Percentiles rank a stretch among this genome's conserved stretches.
Conservation (phyloP, 352 stramenopile genomes). For the Phytophthora colocasiae region DNA sequence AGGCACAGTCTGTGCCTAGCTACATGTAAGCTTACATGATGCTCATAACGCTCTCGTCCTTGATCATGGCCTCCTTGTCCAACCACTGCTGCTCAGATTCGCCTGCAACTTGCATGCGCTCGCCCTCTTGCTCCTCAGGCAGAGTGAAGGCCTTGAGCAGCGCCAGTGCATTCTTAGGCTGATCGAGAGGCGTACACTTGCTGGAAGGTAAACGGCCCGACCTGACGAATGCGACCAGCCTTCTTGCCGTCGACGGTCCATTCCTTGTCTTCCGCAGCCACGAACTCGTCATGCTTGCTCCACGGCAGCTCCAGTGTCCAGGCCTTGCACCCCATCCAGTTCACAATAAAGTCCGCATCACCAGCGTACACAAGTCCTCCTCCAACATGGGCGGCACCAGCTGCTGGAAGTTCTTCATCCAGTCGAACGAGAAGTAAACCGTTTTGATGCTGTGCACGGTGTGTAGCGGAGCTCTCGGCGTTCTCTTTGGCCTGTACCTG, state of each 20-base stretch:
- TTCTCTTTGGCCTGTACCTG: slow-evolving; percentile 54
- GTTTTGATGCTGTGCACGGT: no score
- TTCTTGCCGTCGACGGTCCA: slow-evolving; percentile 72
- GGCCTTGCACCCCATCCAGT: slow-evolving; percentile 97
- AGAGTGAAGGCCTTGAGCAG: slow-evolving; percentile 94
- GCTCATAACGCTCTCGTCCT: slow-evolving; percentile 52
- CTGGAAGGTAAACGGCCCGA: slow-evolving; percentile 92
- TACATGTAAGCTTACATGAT: slow-evolving; percentile 34
- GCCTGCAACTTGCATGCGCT: slow-evolving; percentile 18
- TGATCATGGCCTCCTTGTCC: slow-evolving; percentile 35
- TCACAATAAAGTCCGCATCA: slow-evolving; percentile 98
- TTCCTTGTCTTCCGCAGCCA: slow-evolving; percentile 56
- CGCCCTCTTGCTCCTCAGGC: slow-evolving; percentile 38
- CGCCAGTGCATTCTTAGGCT: slow-evolving; percentile 93
- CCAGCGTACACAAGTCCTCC: slow-evolving; percentile 96
- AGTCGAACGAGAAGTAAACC: slow-evolving; percentile 96
- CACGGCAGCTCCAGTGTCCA: slow-evolving; percentile 96
- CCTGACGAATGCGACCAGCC: slow-evolving; percentile 63
- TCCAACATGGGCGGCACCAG: slow-evolving; percentile 93
- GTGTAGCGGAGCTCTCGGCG: slow-evolving; percentile 53
- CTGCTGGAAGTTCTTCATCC: slow-evolving; percentile 97
- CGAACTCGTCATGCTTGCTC: slow-evolving; percentile 73
- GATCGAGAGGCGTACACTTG: slow-evolving; percentile 94
- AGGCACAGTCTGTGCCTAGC: no score
- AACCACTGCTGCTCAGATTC: slow-evolving; percentile 29